A percentile compares a stretch with the other conserved stretches of the same genome.
Conservation (phyloP, 768 basidiomycete genomes). For the Trametes cinnabarina region DNA sequence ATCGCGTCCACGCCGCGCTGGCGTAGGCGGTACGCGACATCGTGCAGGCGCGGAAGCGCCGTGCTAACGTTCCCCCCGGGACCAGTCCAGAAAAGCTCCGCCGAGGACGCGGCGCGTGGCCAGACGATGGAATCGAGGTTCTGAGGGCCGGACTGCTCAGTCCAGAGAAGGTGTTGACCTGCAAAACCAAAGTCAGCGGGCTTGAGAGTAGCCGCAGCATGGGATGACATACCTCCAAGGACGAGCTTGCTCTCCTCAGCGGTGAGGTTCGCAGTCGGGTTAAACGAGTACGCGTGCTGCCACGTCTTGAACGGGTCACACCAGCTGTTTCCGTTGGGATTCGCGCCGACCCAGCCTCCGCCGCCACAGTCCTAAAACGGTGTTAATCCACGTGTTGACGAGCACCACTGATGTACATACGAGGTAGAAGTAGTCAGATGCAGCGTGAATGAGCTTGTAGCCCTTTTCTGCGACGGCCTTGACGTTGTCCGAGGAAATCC, state of each 20-base stretch:
- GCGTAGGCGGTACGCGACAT: conserved; percentile 60
- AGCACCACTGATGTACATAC: conserved; percentile 28
- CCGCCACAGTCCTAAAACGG: conserved; percentile 58
- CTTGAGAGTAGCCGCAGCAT: not conserved
- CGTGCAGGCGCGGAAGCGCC: conserved; percentile 68
- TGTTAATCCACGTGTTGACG: not conserved
- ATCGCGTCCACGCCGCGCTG: conserved; percentile 60
- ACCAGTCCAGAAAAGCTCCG: conserved; percentile 80
- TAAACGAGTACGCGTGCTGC: conserved; percentile 71
- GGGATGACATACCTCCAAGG: conserved; percentile 47
- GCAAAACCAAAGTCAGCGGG: not conserved
- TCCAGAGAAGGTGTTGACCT: conserved; percentile 71
- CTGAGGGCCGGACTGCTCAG: conserved; percentile 65
- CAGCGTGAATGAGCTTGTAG: conserved; percentile 61
- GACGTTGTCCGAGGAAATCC: conserved; percentile 67
- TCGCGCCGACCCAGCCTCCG: conserved; percentile 67
- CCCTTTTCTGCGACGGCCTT: conserved; percentile 59
- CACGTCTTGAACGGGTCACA: conserved; percentile 82
- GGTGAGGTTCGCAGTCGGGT: conserved; percentile 60
- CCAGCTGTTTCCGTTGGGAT: conserved; percentile 57
- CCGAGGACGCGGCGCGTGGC: conserved; percentile 73
- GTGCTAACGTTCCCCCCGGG: conserved; percentile 29
- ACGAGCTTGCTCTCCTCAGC: conserved; percentile 50
- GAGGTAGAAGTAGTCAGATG: conserved; percentile 80
- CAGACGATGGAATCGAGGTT: conserved; percentile 70